These are phyloP conservation scores for Trichoderma koningii DNA, from an alignment of 2,329 filamentous ascomycete genomes.

Conservation along the genomic window DNA sequence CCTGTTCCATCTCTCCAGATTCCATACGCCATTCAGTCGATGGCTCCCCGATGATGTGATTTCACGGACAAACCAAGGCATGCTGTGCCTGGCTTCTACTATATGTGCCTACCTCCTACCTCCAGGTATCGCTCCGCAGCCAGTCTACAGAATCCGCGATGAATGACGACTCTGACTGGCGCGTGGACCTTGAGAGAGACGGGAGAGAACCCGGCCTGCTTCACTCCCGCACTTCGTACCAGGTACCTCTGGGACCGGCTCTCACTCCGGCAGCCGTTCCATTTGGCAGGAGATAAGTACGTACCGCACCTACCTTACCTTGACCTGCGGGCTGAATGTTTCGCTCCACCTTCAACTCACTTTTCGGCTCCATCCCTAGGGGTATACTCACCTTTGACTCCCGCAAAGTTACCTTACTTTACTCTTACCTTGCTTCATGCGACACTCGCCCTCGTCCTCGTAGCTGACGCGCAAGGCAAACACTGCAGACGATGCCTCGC, in stretches of 20 bases:
- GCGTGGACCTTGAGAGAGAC: background rate
- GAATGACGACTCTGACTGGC: slow-evolving; percentile 3
- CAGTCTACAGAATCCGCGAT: background rate
- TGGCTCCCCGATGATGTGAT: no score
- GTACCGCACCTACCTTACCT: no score
- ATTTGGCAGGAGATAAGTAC: background rate
- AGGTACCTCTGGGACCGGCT: background rate
- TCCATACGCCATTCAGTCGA: no score
- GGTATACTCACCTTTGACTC: background rate
- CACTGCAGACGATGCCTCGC: background rate
- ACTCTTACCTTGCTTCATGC: background rate
- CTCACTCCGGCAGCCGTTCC: background rate
- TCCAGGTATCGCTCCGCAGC: background rate
- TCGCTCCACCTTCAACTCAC: background rate
- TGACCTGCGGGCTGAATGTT: background rate
- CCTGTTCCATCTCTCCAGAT: no score
- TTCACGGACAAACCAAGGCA: background rate
- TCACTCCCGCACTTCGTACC: background rate
- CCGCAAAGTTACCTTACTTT: background rate
- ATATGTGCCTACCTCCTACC: background rate
- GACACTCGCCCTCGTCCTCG: no score
- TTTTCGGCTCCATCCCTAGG: background rate
- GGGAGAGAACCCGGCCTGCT: background rate
- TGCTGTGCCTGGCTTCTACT: background rate
- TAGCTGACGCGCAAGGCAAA: background rate